phyloP scores from a whole-genome alignment of 2,329 filamentous ascomycete genomes.

The Diaporthe longicolla region DNA sequence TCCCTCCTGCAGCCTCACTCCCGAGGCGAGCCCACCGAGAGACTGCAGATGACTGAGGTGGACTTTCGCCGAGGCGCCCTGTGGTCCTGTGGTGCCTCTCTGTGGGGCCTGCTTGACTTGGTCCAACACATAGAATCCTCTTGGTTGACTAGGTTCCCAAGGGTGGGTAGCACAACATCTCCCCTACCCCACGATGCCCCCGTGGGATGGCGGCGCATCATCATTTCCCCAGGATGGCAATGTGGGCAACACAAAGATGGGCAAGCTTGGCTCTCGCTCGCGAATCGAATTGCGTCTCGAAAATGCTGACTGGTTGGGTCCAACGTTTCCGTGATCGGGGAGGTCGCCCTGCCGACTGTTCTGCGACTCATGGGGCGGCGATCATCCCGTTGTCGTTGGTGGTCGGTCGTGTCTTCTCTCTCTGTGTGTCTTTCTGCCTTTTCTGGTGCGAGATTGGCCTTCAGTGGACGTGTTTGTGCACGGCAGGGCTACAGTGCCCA shows the following conservation, averaged over 20 bases:
- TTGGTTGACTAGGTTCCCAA: too few relatives aligned
- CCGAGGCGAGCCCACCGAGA: background rate
- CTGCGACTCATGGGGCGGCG: conserved; percentile 25
- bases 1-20: conserved; percentile 30
- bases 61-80: conserved; percentile 9
- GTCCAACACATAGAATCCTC: background rate
- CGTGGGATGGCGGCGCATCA: conserved; percentile 13
- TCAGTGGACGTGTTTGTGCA: conserved; percentile 3
- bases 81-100: background rate
- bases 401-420: background rate
- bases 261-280: background rate
- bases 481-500: conserved; percentile 26
- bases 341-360: conserved; percentile 18
- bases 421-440: background rate
- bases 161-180: background rate
- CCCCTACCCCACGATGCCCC: conserved; percentile 31
- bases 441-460: background rate
- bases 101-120: conserved; percentile 20
- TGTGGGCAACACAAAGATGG: conserved; percentile 1
- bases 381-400: conserved; percentile 16
- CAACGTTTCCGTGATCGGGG: conserved; percentile 3
- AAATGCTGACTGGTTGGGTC: background rate
- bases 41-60: background rate
- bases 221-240: conserved; percentile 33
- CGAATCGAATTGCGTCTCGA: background rate